Percentiles rank a stretch among this genome's conserved stretches.
Conservation (phyloP, 108 stramenopile genomes). For the Skeletonema marinoi region DNA sequence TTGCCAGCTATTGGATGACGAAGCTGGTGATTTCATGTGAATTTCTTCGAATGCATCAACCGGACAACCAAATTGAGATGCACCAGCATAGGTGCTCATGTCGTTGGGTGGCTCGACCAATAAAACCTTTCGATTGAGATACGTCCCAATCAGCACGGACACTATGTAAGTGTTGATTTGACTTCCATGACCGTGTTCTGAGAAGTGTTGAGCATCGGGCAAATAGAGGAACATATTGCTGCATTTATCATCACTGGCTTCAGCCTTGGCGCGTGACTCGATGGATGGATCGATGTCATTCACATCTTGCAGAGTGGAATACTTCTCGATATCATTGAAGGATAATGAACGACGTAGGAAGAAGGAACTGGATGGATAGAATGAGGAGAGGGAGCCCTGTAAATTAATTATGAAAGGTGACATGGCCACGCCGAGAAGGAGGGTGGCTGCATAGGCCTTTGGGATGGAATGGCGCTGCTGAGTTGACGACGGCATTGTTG, state of each 20-base stretch:
- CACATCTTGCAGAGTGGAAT: constrained; percentile 3
- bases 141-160: constrained; percentile 17
- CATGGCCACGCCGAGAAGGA: background rate
- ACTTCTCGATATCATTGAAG: constrained; percentile 6
- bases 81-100: constrained; percentile 15
- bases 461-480: background rate
- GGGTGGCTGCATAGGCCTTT: background rate
- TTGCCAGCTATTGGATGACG: background rate
- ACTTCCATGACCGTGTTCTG: constrained; percentile 36
- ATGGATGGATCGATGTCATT: constrained; percentile 13
- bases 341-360: constrained; percentile 4
- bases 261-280: background rate
- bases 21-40: constrained; percentile 5
- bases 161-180: constrained; percentile 45
- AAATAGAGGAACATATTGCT: constrained; percentile 20
- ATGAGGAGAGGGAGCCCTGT: background rate
- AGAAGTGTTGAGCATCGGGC: constrained; percentile 25
- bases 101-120: constrained; percentile 22
- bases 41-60: constrained; percentile 16
- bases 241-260: constrained; percentile 10
- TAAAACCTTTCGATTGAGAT: constrained; percentile 24
- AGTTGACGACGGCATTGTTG: background rate
- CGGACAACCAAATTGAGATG: constrained; percentile 42
- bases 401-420: background rate
- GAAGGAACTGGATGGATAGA: background rate